A percentile compares a stretch with the other conserved stretches of the same genome.
phyloP scores from a whole-genome alignment of 2,329 filamentous ascomycete genomes.

The Colletotrichum liriopes region DNA sequence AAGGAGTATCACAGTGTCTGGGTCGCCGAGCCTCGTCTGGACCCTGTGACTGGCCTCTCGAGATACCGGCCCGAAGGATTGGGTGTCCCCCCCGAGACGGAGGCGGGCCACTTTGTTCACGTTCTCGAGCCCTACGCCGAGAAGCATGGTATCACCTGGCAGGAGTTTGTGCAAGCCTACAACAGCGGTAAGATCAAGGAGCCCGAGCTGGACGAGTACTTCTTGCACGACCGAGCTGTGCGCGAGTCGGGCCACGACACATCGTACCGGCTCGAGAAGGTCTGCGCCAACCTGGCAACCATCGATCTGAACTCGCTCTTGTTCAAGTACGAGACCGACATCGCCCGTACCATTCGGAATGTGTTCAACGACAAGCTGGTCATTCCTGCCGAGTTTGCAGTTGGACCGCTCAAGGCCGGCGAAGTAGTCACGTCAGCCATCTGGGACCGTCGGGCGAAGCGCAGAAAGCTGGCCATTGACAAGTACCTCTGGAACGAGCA shows the following conservation, averaged over 20 bases:
- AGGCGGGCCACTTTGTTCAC: conserved; percentile 88
- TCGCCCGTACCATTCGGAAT: conserved; percentile 86
- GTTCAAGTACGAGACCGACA: conserved; percentile 98
- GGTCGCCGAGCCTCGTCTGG: conserved; percentile 84
- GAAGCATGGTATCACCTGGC: conserved; percentile 86
- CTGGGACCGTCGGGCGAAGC: conserved; percentile 92
- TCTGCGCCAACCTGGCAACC: conserved; percentile 90
- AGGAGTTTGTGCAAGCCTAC: conserved; percentile 91
- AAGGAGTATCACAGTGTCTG: conserved; percentile 96
- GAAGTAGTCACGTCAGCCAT: conserved; percentile 85
- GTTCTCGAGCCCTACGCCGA: conserved; percentile 85
- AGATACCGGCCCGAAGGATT: conserved; percentile 87
- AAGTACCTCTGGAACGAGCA: conserved; percentile 95
- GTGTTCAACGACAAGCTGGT: conserved; percentile 86
- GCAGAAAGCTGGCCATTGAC: conserved; percentile 88
- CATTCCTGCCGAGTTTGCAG: conserved; percentile 88
- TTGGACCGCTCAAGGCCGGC: conserved; percentile 75
- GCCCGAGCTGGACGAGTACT: conserved; percentile 94
- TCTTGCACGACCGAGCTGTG: conserved; percentile 94
- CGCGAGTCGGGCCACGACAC: conserved; percentile 98
- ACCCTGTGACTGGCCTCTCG: conserved; percentile 84
- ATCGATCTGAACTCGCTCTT: conserved; percentile 95
- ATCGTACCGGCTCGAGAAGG: conserved; percentile 89
- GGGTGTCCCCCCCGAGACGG: conserved; percentile 93
- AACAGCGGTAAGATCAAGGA: conserved; percentile 84